Evolutionary conservation across 495 filamentous ascomycete genomes (phyloP), one percentile per base, ranked within the genome.

Genomic region (Chaetomium cochliodes): DNA sequence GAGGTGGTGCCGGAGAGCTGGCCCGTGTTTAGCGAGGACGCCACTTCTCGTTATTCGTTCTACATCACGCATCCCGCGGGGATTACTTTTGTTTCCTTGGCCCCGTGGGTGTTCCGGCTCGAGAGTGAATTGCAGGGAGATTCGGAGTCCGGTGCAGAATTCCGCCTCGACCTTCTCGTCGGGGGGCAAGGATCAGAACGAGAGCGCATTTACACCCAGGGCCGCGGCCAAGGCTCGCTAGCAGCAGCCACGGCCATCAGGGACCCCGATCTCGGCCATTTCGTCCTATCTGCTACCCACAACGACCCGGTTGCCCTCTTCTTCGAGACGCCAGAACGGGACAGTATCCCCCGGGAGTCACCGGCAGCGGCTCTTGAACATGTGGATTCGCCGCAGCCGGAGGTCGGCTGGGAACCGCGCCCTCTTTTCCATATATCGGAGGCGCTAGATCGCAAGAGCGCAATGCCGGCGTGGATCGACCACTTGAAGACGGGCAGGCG

Each of bases 241-340:
- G 80, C 84, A 18, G 82, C 88, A 16, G 85, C 86, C 66, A 76
- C 88, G n/a, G 81, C 87, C 22, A 84, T 93, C 63, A 81, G 82
- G 41, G 88, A 92, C 67, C 85, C 87, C 15, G 88, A 92, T 67
- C 77, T 96, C 51, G 92, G 91, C 58, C 90, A 92, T 68, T 82
- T 96, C 47, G 77, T 97, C 44, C 79, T 96, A 44, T 92, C 92
- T 0, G 81, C 84, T n/a, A 82, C 84, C 7, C 76, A 82, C 25
- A 81, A 84, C 30, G 80, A 85, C 58, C 86, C 92, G 1, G 79
- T 88, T 65, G 86, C 86, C 15, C 77, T 87, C 6, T 79, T 84
- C 42, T 86, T 96, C 70, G 91, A 93, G 60, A 70, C 82, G 2
- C 89, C 90, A 3, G 78, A 81, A 39, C 72, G 76, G n/a, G 81